These are phyloP conservation scores for Pontederia crassipes DNA, from an alignment of 176 grass and related monocot genomes.

Conservation along the genomic window DNA sequence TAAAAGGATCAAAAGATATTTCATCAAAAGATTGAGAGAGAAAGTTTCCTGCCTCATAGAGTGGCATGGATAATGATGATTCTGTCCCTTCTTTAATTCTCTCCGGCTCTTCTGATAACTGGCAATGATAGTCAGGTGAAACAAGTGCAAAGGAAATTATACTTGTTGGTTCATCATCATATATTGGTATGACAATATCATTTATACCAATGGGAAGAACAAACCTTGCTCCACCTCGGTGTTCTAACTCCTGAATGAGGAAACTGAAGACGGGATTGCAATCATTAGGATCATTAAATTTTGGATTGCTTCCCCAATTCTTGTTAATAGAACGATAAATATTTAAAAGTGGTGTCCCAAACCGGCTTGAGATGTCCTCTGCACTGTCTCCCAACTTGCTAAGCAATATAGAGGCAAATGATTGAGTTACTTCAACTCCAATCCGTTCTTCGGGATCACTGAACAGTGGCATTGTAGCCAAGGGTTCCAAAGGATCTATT, in stretches of 20 bases:
- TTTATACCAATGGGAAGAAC: constrained; percentile 71
- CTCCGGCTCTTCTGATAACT: constrained; percentile 58
- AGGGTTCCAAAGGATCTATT: constrained; percentile 22
- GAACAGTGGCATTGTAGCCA: constrained; percentile 15
- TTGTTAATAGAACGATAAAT: constrained; percentile 65
- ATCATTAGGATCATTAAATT: constrained; percentile 42
- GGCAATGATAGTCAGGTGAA: constrained; percentile 72
- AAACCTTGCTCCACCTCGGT: constrained; percentile 58
- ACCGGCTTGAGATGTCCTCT: constrained; percentile 50
- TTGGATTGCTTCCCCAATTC: constrained; percentile 43
- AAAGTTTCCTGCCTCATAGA: constrained; percentile 34
- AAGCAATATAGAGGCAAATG: constrained; percentile 35
- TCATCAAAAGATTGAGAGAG: constrained; percentile 53
- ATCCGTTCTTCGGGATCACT: constrained; percentile 49
- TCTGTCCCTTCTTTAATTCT: constrained; percentile 27
- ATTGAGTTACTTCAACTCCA: constrained; percentile 30
- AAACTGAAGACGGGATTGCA: constrained; percentile 47
- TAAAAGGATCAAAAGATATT: constrained; percentile 48
- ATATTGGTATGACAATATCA: constrained; percentile 79
- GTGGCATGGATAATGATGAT: constrained; percentile 11
- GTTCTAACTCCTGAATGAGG: constrained; percentile 41
- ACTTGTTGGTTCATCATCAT: constrained; percentile 87
- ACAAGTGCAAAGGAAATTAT: constrained; percentile 74
- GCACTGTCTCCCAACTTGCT: constrained; percentile 50
- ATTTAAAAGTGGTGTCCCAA: constrained; percentile 52